phyloP scores from a whole-genome alignment of 305 asterid genomes.

The Fraxinus greggii region DNA sequence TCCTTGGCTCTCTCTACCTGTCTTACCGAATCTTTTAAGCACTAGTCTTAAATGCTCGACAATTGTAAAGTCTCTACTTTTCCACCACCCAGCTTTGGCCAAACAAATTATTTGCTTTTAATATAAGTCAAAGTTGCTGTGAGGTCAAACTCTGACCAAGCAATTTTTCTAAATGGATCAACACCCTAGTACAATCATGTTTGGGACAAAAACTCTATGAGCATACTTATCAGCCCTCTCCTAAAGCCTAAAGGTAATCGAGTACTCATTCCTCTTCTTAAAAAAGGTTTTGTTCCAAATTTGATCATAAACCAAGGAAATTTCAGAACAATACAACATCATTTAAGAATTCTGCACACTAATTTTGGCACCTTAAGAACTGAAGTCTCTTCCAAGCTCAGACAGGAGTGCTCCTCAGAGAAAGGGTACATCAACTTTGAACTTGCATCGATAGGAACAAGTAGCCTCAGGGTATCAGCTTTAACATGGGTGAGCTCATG shows the following conservation, averaged over 20 bases:
- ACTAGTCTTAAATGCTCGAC: neutral
- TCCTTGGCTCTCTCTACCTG: neutral
- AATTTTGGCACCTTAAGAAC: constrained; percentile 50
- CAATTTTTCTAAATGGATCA: neutral
- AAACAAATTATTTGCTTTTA: neutral
- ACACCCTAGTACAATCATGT: neutral
- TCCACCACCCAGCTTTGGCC: neutral
- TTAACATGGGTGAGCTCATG: constrained; percentile 62
- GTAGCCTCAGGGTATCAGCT: constrained; percentile 67
- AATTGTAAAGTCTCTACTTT: neutral
- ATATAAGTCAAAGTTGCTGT: neutral
- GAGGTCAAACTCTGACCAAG: neutral
- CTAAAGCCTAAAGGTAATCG: neutral
- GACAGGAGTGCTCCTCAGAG: constrained; percentile 64
- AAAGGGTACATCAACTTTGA: constrained; percentile 73
- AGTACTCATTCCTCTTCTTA: neutral
- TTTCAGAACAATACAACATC: neutral
- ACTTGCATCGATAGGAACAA: constrained; percentile 60
- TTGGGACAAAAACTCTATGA: neutral
- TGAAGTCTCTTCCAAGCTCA: constrained; percentile 53
- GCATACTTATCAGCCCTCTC: neutral
- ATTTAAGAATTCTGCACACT: neutral
- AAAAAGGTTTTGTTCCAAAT: neutral
- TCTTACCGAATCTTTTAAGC: neutral
- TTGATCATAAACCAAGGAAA: neutral